Percentiles rank a stretch among this genome's conserved stretches.
Evolutionary conservation across 768 basidiomycete genomes (phyloP).

Genomic region (Termitomyces sp.): DNA sequence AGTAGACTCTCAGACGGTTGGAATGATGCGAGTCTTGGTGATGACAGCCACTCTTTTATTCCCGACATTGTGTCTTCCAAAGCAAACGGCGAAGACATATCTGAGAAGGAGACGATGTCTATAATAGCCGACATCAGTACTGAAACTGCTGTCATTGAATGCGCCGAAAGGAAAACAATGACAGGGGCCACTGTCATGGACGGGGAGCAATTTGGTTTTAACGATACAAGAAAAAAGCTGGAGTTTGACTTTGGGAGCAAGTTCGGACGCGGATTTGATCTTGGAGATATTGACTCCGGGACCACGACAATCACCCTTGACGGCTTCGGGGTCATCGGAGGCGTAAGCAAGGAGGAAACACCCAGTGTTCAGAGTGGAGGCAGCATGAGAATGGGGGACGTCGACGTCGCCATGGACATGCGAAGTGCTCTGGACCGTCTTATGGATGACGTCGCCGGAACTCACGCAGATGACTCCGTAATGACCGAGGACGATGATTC

Average conservation of each 20-base stretch:
- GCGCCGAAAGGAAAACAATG: constrained; percentile 38
- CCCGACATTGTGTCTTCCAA: neutral
- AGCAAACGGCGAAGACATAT: constrained; percentile 8
- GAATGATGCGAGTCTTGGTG: constrained; percentile 27
- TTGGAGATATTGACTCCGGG: constrained; percentile 15
- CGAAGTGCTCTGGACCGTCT: constrained; percentile 69
- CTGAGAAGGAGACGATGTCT: constrained; percentile 36
- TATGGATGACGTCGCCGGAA: constrained; percentile 64
- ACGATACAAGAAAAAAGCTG: constrained; percentile 22
- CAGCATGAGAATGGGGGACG: constrained; percentile 38
- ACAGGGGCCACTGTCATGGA: constrained; percentile 14
- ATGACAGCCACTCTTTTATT: constrained; percentile 8
- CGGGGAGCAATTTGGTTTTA: constrained; percentile 31
- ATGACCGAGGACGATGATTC: constrained; percentile 41
- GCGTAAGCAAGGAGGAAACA: constrained; percentile 5
- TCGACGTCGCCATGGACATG: constrained; percentile 67
- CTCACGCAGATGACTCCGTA: constrained; percentile 38
- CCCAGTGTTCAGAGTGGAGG: constrained; percentile 24
- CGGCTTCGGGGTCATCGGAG: neutral
- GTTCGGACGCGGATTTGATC: constrained; percentile 38
- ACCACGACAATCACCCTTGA: neutral
- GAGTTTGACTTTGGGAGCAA: constrained; percentile 48
- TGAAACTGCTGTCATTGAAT: constrained; percentile 48
- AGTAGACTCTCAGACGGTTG: neutral
- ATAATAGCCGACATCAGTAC: constrained; percentile 40